Base-by-base conservation (phyloP, 2,329 filamentous ascomycete genomes). In the Trichoderma lentiforme region DNA sequence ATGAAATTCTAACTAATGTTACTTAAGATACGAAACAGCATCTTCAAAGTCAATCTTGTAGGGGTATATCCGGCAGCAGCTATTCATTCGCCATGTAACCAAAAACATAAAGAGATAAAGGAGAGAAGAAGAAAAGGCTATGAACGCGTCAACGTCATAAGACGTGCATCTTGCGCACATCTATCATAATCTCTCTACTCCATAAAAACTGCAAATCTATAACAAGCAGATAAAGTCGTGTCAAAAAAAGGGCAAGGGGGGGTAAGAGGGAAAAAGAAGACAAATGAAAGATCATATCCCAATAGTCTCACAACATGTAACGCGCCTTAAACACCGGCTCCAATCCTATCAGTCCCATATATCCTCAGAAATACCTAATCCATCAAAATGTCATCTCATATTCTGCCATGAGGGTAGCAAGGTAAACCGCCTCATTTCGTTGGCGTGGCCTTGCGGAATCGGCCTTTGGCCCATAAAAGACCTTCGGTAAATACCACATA, bases 401-500 rank as follows among this genome's bases (percentile, higher is more conserved):
- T 34, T 30, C 26, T 24, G 3, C 15, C 36, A 62, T 15, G 12
- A 30, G 12, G 6, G 8, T 12, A 21, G 11, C 9, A 21, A 6
- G n/a, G 1, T 15, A 4, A 1, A 2, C 43, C 21, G 56, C 11
- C 26, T 70, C 26, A 72, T 12, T 36, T 61, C 3, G 32, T n/a
- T 11, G 30, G 43, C 47, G 56, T 18, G 7, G 73, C 62, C 51
- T 72, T 77, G 43, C 77, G 78, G 66, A 78, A 73, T 36, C 76
- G 77, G 14, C 80, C 79, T 71, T 81, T 82, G 6, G 76, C 75
- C 80, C 83, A 83, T 61, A 86, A 78, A 9, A 80, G 78, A 53
- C 80, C 78, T 75, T 87, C 84, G 15, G 83, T 86, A 63, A 87
- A 86, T 39, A 82, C 74, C 71, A 88, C 81, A 71, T 87, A 88